phyloP scores from a whole-genome alignment of 1,284 basidiomycete species.

The Mrakiaceae sp. region DNA sequence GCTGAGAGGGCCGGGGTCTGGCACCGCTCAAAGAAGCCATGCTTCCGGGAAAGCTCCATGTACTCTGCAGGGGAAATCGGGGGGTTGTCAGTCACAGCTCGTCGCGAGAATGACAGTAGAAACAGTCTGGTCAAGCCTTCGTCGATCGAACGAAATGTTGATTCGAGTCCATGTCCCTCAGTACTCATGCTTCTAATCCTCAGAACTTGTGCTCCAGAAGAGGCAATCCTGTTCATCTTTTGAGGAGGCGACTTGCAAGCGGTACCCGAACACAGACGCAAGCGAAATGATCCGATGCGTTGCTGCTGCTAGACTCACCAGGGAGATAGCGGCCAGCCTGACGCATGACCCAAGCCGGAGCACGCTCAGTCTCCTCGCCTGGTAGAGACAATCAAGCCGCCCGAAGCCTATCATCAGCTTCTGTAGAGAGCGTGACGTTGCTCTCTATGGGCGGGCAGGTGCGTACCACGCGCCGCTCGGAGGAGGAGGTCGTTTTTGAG shows the following conservation, averaged over 20 bases:
- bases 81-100: constrained; percentile 16
- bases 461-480: constrained; percentile 66
- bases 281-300: not conserved
- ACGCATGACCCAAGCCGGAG: constrained; percentile 98
- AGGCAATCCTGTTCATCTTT: not conserved
- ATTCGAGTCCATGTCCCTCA: not conserved
- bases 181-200: not conserved
- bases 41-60: constrained; percentile 62
- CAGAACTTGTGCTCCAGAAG: not conserved
- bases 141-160: not conserved
- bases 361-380: constrained; percentile 79
- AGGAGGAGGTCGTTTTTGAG: constrained; percentile 83
- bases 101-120: no score
- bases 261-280: not conserved
- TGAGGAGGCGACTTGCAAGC: not conserved
- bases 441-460: not conserved
- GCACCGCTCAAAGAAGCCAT: constrained; percentile 91
- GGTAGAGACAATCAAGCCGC: not conserved
- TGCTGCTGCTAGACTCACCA: constrained; percentile 42
- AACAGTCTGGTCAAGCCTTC: no score
- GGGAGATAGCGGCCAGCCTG: constrained; percentile 94
- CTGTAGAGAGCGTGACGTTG: no score
- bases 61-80: constrained; percentile 52
- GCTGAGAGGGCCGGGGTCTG: constrained; percentile 72
- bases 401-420: not conserved